Conservation (phyloP, 2,329 filamentous ascomycete genomes). For the Diaporthe batatas region DNA sequence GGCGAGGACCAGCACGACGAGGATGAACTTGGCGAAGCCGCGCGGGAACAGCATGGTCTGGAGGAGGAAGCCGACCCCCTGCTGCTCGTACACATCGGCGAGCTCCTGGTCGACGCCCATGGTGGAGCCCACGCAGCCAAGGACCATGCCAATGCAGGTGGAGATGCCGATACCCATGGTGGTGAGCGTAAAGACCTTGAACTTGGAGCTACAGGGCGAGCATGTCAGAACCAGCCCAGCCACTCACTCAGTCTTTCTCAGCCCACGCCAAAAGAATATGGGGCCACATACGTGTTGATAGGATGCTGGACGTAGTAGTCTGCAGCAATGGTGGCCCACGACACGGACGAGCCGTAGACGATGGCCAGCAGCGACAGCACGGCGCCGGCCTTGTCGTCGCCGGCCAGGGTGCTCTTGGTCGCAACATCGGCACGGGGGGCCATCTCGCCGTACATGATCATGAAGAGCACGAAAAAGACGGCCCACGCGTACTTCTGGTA, state of each 20-base stretch:
- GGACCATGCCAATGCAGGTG: constrained; percentile 62
- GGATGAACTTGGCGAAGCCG: constrained; percentile 59
- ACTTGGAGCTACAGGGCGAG: constrained; percentile 48
- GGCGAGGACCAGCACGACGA: constrained; percentile 53
- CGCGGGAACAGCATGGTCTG: constrained; percentile 58
- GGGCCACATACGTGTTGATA: constrained; percentile 50
- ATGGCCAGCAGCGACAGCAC: constrained; percentile 60
- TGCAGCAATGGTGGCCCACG: constrained; percentile 59
- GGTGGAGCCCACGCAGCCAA: constrained; percentile 58
- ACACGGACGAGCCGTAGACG: constrained; percentile 61
- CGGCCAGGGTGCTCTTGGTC: constrained; percentile 51
- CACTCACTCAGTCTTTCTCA: background rate
- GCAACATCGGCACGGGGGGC: constrained; percentile 56
- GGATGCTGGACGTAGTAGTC: constrained; percentile 63
- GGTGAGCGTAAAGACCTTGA: constrained; percentile 63
- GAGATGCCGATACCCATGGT: constrained; percentile 61
- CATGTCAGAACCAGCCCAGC: background rate
- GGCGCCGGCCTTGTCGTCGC: constrained; percentile 53
- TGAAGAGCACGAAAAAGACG: constrained; percentile 60
- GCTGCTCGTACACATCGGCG: constrained; percentile 52
- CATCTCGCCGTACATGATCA: constrained; percentile 62
- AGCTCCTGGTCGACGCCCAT: constrained; percentile 56
- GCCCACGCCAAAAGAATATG: background rate
- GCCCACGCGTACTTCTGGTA: constrained; percentile 67
- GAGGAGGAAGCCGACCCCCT: constrained; percentile 59